Percentiles rank a stretch among this genome's conserved stretches.
These are phyloP conservation scores for Pythium rishiriense DNA, from an alignment of 352 stramenopile species.

Conservation along the genomic window DNA sequence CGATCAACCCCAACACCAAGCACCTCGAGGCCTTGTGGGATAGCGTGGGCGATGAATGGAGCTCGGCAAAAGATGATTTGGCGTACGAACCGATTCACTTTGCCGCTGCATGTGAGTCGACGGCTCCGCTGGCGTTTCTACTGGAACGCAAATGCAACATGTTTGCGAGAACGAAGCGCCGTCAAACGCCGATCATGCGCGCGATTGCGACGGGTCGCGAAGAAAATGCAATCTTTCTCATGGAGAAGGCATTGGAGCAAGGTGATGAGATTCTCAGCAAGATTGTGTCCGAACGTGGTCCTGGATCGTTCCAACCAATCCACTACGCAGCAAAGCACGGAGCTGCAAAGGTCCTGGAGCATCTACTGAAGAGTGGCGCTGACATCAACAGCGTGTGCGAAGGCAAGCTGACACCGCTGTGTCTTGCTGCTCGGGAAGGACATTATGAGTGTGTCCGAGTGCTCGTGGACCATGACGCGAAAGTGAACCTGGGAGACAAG, in stretches of 20 bases:
- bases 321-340: conserved; percentile 55
- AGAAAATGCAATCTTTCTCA: conserved; percentile 57
- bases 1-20: conserved; percentile 73
- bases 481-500: conserved; percentile 68
- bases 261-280: conserved; percentile 33
- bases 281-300: conserved; percentile 48
- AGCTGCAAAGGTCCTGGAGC: conserved; percentile 43
- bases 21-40: conserved; percentile 67
- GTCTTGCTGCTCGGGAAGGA: conserved; percentile 56
- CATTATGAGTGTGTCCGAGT: conserved; percentile 57
- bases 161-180: conserved; percentile 57
- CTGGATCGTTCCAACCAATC: conserved; percentile 53
- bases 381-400: conserved; percentile 51
- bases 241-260: conserved; percentile 55
- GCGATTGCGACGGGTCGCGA: conserved; percentile 46
- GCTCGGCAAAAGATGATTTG: conserved; percentile 53
- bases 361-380: conserved; percentile 51
- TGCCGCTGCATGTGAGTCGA: conserved; percentile 53
- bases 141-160: conserved; percentile 56
- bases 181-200: conserved; percentile 66
- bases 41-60: conserved; percentile 47
- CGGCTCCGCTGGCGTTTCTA: conserved; percentile 57
- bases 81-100: conserved; percentile 73
- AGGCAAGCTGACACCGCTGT: conserved; percentile 59
- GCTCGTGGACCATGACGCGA: conserved; percentile 51